Evolutionary conservation across 805 yeast genomes (phyloP), one percentile per base, ranked within the genome.

Genomic region (Pichia exigua): DNA sequence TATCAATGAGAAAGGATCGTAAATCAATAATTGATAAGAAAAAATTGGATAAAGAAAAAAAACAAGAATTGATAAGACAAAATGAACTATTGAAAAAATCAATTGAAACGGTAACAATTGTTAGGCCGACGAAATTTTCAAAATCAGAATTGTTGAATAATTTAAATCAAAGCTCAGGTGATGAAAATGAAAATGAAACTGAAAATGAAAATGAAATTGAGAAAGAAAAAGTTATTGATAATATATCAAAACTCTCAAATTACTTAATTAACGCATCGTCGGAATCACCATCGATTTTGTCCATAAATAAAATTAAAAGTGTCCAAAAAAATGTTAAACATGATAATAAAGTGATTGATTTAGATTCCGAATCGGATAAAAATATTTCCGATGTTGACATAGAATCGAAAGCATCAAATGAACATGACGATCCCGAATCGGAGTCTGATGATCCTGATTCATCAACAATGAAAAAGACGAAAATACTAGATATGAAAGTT

Each of bases 91-190:
- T 55, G 13, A 52, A 51, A 53, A 42, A 47, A 41, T 44, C 57
- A 12, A 46, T 49, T 28, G 38, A 55, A 55, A 28, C 61, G 58
- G 42, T 65, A 8, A 38, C 46, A 22, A 21, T 40, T 6, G 21
- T 65, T 28, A 55, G 53, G 24, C 61, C 62, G 12, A 42, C 54
- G 4, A 57, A 57, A 18, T 51, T 65, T 21, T 45, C 58, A 6
- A 55, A 55, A 30, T 42, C 35, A 32, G 48, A 50, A 28, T 26
- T 55, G 18, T 49, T 55, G 11, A 30, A 45, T 11, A 30, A 49
- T 10, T 45, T 54, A 21, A 35, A 45, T 5, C 12, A 20, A 10
- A 44, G 45, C 18, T 39, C 43, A 1, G 47, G 42, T 22, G 24
- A 18, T 18, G 52, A 46, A 18, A 27, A 4, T n/a, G 41, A 42